These are phyloP conservation scores for Alisma plantagoaquatica DNA, from an alignment of 106 monocot species.

Conservation along the genomic window DNA sequence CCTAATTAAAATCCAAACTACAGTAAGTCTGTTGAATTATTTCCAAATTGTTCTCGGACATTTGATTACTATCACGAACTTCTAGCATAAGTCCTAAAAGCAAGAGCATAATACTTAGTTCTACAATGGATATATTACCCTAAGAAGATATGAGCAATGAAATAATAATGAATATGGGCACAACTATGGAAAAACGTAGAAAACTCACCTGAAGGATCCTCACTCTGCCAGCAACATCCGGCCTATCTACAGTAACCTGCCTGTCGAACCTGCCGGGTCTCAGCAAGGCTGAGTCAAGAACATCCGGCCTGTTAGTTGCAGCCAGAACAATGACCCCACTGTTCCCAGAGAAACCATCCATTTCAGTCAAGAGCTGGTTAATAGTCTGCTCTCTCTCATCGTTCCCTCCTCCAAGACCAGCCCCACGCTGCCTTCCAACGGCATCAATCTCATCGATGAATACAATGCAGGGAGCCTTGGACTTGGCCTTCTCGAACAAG, in stretches of 20 bases:
- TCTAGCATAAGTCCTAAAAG: no score
- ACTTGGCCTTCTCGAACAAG: conserved; percentile 96
- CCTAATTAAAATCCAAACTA: no score
- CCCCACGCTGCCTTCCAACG: conserved; percentile 89
- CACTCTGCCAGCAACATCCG: conserved; percentile 94
- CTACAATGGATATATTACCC: no score
- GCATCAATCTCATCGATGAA: conserved; percentile 99
- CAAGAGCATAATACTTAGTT: no score
- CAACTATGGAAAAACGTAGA: no score
- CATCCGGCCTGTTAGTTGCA: conserved; percentile 93
- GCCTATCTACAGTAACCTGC: conserved; percentile 93
- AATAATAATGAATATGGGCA: no score
- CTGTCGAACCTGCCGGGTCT: conserved; percentile 91
- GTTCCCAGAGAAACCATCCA: conserved; percentile 95
- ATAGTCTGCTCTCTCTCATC: conserved; percentile 99
- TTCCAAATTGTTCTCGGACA: no score
- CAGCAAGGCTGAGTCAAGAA: conserved; percentile 80
- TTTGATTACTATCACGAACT: no score
- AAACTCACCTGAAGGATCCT: conserved; percentile 75
- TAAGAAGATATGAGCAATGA: no score
- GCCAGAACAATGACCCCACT: conserved; percentile 98
- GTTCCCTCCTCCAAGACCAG: conserved; percentile 90
- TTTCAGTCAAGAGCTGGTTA: conserved; percentile 96
- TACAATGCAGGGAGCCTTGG: conserved; percentile 98
- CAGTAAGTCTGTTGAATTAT: no score